These are phyloP conservation scores for Punctularia strigosozonata DNA, from an alignment of 768 basidiomycete genomes.

Conservation along the genomic window DNA sequence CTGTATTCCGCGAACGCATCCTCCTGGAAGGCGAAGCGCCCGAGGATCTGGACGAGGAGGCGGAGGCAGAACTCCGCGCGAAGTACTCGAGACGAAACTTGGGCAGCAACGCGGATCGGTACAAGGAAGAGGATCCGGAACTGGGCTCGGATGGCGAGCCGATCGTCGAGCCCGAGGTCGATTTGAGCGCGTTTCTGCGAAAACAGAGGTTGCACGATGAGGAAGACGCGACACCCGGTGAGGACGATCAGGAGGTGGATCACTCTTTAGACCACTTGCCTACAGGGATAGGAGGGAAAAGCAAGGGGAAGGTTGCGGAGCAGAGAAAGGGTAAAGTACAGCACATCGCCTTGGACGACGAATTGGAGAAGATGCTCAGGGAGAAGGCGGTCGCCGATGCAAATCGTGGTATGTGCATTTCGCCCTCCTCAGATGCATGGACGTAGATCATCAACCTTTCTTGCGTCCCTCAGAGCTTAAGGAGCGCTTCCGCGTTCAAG, in stretches of 20 bases:
- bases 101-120: slow-evolving; percentile 63
- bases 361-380: slow-evolving; percentile 50
- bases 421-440: not conserved
- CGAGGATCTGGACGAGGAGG: slow-evolving; percentile 31
- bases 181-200: slow-evolving; percentile 55
- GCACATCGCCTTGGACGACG: slow-evolving; percentile 55
- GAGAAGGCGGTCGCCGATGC: slow-evolving; percentile 72
- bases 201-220: slow-evolving; percentile 40
- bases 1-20: slow-evolving; percentile 51
- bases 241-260: slow-evolving; percentile 48
- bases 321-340: slow-evolving; percentile 54
- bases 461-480: slow-evolving; percentile 36
- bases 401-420: slow-evolving; percentile 41
- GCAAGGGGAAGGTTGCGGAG: too few species aligned
- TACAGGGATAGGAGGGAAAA: too few species aligned
- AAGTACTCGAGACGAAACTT: slow-evolving; percentile 51
- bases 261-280: slow-evolving; percentile 42
- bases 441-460: not conserved
- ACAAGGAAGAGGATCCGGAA: slow-evolving; percentile 57
- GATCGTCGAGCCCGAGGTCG: slow-evolving; percentile 58
- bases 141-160: slow-evolving; percentile 66
- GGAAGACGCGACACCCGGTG: slow-evolving; percentile 12
- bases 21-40: slow-evolving; percentile 46
- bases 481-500: slow-evolving; percentile 42
- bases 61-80: slow-evolving; percentile 30